A percentile compares a stretch with the other conserved stretches of the same genome.
phyloP scores from a whole-genome alignment of 73 alveolate species.

The Halteria grandinella region DNA sequence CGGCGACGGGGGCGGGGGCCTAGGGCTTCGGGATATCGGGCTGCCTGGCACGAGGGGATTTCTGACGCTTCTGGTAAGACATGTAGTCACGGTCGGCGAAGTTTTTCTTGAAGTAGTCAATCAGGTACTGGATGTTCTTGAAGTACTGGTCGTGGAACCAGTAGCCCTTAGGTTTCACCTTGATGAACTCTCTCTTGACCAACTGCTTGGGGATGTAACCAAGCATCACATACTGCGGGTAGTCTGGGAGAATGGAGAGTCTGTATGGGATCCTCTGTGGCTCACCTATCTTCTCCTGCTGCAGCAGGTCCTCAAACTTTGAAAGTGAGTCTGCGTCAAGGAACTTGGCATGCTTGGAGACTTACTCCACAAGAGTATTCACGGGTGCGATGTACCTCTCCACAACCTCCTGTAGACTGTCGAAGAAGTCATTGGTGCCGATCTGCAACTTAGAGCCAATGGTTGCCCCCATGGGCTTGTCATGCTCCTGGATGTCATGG shows the following conservation, averaged over 20 bases:
- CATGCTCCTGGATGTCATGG: constrained; percentile 87
- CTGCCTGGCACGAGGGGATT: constrained; percentile 72
- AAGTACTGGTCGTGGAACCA: constrained; percentile 63
- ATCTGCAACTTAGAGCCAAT: constrained; percentile 80
- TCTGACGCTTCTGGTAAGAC: constrained; percentile 10
- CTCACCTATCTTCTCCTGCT: constrained; percentile 77
- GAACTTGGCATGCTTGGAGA: constrained; percentile 71
- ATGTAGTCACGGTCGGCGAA: constrained; percentile 32
- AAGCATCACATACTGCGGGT: constrained; percentile 87
- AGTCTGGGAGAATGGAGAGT: constrained; percentile 82
- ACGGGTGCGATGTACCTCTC: constrained; percentile 90
- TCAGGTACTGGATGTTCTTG: constrained; percentile 18
- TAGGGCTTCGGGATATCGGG: constrained; percentile 83
- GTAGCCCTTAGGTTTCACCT: constrained; percentile 73
- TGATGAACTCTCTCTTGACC: constrained; percentile 83
- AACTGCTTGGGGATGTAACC: constrained; percentile 86
- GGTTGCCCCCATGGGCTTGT: constrained; percentile 78
- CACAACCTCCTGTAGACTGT: constrained; percentile 87
- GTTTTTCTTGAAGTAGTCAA: constrained; percentile 50
- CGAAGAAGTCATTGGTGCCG: constrained; percentile 76
- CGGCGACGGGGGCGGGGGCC: constrained; percentile 67
- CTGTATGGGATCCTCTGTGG: constrained; percentile 86
- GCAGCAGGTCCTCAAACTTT: constrained; percentile 81
- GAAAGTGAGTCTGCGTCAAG: constrained; percentile 61
- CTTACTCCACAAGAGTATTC: constrained; percentile 75